Evolutionary conservation across 768 basidiomycete genomes (phyloP), one percentile per base, ranked within the genome.

Genomic region (Hygrophoropsis aurantiaca): DNA sequence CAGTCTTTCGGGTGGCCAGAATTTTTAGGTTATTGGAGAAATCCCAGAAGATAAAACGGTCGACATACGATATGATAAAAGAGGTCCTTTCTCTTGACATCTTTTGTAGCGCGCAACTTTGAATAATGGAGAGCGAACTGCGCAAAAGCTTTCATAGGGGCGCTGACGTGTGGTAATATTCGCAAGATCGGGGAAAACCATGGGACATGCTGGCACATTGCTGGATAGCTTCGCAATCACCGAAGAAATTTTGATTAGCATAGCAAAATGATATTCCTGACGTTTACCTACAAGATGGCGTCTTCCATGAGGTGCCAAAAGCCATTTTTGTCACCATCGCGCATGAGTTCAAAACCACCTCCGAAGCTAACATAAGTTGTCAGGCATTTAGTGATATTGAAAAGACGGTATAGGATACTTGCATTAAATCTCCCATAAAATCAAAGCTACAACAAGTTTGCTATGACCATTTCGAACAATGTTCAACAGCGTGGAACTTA

Each of bases 41-140:
- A 13, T 30, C 7, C 6, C 27, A 30, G 27, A 6, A 30, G 4
- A 27, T 19, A 42, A 9, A 24, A 11, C 13, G 6, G 27, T 13
- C 7, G 27, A 49, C 42, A 21, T 36, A 74, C 73, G 34, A 76
- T 59, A 49, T 74, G 68, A 58, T 74, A 71, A 59, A 69, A 73
- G 7, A 38, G 36, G 36, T 38, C 36, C n/a, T 38, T 38, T 21
- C 20, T 6, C 36, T 38, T 16, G 8, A 21, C n/a, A 6, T 21
- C 36, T 38, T 6, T 38, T 6, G n/a, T n/a, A 21, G 16, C 36
- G 36, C 36, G 20, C n/a, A 21, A 7, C 20, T 16, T 16, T 6
- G n/a, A 38, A n/a, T 21, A 30, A 13, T 30, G 27, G 7, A 30
- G 13, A 6, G 27, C 16, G 44, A 72, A 38, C 48, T 50, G 23